Evolutionary conservation across 139 green algal species (phyloP).

Genomic region (Volvox africanus): DNA sequence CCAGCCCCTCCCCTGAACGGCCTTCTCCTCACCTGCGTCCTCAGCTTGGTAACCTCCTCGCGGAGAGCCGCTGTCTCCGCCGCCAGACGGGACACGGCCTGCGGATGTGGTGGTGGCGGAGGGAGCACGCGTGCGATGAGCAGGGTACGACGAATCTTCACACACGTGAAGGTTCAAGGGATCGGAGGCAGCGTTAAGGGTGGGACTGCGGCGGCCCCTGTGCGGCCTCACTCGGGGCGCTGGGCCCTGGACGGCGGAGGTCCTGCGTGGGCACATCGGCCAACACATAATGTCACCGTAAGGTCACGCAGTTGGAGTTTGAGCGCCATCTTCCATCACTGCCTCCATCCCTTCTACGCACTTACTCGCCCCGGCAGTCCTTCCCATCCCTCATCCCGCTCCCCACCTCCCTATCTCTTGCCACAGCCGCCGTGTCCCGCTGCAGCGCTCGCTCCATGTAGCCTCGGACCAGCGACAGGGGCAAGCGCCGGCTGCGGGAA

Average conservation of each 20-base stretch:
- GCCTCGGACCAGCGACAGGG: slow-evolving; percentile 65
- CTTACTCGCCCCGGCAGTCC: too few relatives aligned
- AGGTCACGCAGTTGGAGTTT: not conserved
- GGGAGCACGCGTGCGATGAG: not conserved
- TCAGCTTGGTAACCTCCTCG: slow-evolving; percentile 77
- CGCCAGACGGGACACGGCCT: slow-evolving; percentile 69
- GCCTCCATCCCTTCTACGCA: not conserved
- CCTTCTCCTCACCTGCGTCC: slow-evolving; percentile 60
- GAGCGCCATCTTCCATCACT: not conserved
- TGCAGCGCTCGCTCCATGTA: slow-evolving; percentile 81
- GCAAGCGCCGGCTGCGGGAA: slow-evolving; percentile 13
- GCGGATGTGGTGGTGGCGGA: not conserved
- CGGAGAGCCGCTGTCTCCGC: slow-evolving; percentile 78
- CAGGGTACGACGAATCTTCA: too few relatives aligned
- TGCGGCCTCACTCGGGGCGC: too few relatives aligned
- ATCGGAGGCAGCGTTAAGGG: too few relatives aligned
- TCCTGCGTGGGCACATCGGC: too few relatives aligned
- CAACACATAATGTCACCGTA: too few relatives aligned
- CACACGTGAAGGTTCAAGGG: too few relatives aligned
- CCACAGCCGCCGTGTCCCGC: slow-evolving; percentile 55
- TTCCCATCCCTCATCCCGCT: not conserved
- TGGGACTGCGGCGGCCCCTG: too few relatives aligned
- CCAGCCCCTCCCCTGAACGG: not conserved
- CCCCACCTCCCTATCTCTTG: slow-evolving; percentile 48
- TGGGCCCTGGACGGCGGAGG: too few relatives aligned